These are phyloP conservation scores for Cladosporium sphaerospermum DNA, from an alignment of 2,329 filamentous ascomycete species.

Conservation along the genomic window DNA sequence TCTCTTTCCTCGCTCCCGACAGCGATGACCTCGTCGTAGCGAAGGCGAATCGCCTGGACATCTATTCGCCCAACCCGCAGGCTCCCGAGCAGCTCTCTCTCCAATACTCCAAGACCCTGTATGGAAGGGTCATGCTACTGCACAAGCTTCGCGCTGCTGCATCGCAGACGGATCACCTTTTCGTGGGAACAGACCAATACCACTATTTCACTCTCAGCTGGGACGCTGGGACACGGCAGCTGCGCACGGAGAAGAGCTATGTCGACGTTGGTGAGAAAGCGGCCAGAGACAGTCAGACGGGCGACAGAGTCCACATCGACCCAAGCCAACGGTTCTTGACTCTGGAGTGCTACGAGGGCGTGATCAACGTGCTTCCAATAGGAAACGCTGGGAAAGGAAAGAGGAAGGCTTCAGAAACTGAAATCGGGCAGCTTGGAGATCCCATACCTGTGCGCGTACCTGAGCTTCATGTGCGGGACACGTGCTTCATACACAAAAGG, in stretches of 20 bases:
- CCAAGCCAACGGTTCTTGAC: slow-evolving; percentile 65
- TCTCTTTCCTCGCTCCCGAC: slow-evolving; percentile 66
- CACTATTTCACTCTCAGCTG: slow-evolving; percentile 88
- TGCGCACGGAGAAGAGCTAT: slow-evolving; percentile 53
- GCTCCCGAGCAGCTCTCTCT: slow-evolving; percentile 58
- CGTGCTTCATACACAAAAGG: slow-evolving; percentile 57
- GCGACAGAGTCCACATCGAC: slow-evolving; percentile 77
- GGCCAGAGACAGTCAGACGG: slow-evolving; percentile 69
- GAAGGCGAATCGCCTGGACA: slow-evolving; percentile 78
- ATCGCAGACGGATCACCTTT: slow-evolving; percentile 73
- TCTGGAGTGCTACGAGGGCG: slow-evolving; percentile 62
- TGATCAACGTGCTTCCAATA: slow-evolving; percentile 59
- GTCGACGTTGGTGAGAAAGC: slow-evolving; percentile 56
- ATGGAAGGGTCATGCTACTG: slow-evolving; percentile 81
- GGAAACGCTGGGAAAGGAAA: slow-evolving; percentile 48
- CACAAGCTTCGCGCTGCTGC: slow-evolving; percentile 71
- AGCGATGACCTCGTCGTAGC: slow-evolving; percentile 81
- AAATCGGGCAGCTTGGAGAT: slow-evolving; percentile 54
- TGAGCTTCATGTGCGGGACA: slow-evolving; percentile 61
- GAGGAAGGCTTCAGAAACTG: slow-evolving; percentile 35
- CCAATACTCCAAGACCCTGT: slow-evolving; percentile 64
- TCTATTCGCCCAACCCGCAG: slow-evolving; percentile 56
- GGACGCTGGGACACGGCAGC: slow-evolving; percentile 53
- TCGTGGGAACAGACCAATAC: slow-evolving; percentile 83
- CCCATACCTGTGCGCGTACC: slow-evolving; percentile 57